phyloP scores from a whole-genome alignment of 2,329 filamentous ascomycete genomes.

The Fusarium pseudograminearum region DNA sequence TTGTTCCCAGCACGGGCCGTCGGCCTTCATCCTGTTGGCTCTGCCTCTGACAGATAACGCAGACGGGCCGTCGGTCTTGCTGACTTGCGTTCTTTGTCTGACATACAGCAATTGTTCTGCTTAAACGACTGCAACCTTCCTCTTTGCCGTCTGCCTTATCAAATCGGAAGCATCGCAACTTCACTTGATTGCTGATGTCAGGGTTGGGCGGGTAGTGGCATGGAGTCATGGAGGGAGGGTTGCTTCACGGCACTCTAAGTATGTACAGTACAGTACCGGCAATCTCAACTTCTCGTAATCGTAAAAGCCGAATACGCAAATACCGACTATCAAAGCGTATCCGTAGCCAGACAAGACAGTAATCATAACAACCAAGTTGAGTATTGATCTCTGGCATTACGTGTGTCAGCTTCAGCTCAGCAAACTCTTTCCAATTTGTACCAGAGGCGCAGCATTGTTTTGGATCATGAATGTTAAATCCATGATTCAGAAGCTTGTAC shows the following conservation, averaged over 20 bases:
- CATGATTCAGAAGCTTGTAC: conserved; percentile 6
- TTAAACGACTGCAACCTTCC: background rate
- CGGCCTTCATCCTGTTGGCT: background rate
- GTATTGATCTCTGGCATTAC: conserved; percentile 12
- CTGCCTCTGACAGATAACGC: background rate
- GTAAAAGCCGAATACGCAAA: conserved; percentile 40
- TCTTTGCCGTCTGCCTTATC: background rate
- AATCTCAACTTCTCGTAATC: conserved; percentile 30
- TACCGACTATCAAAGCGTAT: background rate
- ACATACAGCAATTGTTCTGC: background rate
- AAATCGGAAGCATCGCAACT: background rate
- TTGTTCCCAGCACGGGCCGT: conserved; percentile 30
- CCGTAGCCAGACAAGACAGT: background rate
- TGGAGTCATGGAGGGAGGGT: background rate
- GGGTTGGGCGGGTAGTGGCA: background rate
- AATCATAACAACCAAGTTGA: conserved; percentile 6
- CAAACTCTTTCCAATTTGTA: background rate
- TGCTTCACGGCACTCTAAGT: background rate
- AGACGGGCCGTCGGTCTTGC: background rate
- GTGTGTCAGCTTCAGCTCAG: conserved; percentile 13
- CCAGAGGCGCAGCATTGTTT: conserved; percentile 16
- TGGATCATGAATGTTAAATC: background rate
- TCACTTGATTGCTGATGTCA: background rate
- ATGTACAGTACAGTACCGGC: background rate
- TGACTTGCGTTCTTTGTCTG: conserved; percentile 17